Base-by-base conservation (phyloP, 768 basidiomycete genomes). In the Candolleomyces aberdarensis region DNA sequence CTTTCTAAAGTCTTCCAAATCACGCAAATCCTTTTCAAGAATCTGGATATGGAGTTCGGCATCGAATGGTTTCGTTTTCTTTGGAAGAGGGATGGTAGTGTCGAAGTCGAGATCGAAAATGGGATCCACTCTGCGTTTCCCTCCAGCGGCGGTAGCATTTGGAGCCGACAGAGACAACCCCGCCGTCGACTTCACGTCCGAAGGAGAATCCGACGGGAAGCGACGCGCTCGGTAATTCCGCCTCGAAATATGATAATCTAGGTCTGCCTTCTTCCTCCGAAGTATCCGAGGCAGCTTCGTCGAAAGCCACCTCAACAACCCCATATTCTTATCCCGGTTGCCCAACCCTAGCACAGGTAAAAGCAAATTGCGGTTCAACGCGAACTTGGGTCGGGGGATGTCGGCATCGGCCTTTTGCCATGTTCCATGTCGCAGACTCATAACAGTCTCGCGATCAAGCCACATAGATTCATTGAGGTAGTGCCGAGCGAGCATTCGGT, bases 401-500 rank as follows among this genome's bases (percentile, higher is more conserved):
- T 63, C 63, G 40, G 14, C 8, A 46, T 26, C 39, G 40, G 59
- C 19, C 43, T 54, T 44, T n/a, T 70, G 71, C 11, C 17, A 50
- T 1, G 79, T 68, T 31, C 70, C 67, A 49, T 65, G 67, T 67
- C 74, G 79, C 29, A 80, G 65, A 1, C 44, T 47, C 59, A 60
- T 66, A 59, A 71, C 70, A 15, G 68, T 72, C 66, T 67, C 61
- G 59, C 76, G 72, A 60, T 88, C 85, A 43, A 80, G 66, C 9
- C 65, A 60, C 55, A 81, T 77, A 2, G 86, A 85, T 66, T 87
- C 76, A 29, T 81, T 66, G 57, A 87, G 69, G 71, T 91, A 89
- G 72, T 92, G 88, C 46, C 88, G 84, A 15, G 85, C 82, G 62
- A 92, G 74, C 15, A 78, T 73, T 5, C 76, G 68, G 66, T 89